A percentile compares a stretch with the other conserved stretches of the same genome.
Conservation (phyloP, 768 basidiomycete species). For the Plicaturopsis crispa region DNA sequence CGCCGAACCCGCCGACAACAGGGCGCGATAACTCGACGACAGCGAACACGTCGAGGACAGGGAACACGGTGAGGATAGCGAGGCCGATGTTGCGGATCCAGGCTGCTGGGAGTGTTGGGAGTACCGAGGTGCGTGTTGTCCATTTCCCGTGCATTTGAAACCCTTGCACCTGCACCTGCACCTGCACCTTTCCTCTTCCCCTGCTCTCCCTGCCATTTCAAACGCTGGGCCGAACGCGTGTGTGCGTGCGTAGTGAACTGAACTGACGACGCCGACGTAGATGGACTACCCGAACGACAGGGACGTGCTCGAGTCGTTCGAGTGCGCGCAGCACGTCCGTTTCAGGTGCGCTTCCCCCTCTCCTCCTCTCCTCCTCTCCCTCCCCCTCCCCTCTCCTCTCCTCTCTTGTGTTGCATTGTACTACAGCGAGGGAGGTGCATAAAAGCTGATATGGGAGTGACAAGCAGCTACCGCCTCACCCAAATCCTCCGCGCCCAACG, state of each 20-base stretch:
- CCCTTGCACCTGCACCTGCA: slow-evolving; percentile 1
- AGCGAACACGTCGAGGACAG: slow-evolving; percentile 19
- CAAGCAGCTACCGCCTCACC: slow-evolving; percentile 81
- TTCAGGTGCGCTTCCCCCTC: slow-evolving; percentile 52
- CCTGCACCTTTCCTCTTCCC: neutral
- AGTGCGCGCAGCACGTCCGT: slow-evolving; percentile 58
- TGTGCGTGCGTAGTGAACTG: neutral
- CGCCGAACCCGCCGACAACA: slow-evolving; percentile 28
- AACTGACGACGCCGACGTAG: slow-evolving; percentile 27
- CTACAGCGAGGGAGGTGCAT: no score
- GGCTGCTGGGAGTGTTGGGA: slow-evolving; percentile 77
- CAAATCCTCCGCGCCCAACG: slow-evolving; percentile 66
- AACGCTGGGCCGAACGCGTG: no score
- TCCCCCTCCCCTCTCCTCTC: neutral
- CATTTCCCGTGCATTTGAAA: neutral
- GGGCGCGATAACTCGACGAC: neutral
- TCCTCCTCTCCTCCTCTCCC: neutral
- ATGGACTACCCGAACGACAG: slow-evolving; percentile 95
- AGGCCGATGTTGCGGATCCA: slow-evolving; percentile 74
- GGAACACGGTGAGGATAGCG: slow-evolving; percentile 14
- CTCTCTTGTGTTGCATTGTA: neutral
- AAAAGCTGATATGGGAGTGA: no score
- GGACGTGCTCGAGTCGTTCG: slow-evolving; percentile 87
- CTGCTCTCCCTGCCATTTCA: no score
- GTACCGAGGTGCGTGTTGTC: slow-evolving; percentile 55